A percentile compares a stretch with the other conserved stretches of the same genome.
phyloP scores from a whole-genome alignment of 352 stramenopile genomes.

The Globisporangium heterothallicum region DNA sequence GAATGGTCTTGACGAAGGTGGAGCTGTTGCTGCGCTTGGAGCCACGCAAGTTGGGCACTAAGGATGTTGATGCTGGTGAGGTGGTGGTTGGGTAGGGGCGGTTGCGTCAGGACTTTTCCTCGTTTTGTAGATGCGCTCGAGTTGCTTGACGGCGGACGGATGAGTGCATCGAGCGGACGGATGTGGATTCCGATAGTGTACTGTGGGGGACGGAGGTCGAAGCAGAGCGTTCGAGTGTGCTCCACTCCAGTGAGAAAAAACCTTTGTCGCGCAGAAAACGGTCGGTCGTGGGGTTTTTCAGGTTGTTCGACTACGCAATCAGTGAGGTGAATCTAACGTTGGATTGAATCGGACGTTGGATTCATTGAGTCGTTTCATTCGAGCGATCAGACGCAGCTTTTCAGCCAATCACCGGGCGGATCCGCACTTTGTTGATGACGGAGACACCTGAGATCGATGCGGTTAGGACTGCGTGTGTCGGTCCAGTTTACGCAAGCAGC shows the following conservation, averaged over 20 bases:
- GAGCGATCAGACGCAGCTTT: too few species aligned
- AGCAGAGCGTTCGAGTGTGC: too few species aligned
- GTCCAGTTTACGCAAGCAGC: not conserved
- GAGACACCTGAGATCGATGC: not conserved
- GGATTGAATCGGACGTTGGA: too few species aligned
- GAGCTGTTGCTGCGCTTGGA: not conserved
- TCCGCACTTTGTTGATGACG: not conserved
- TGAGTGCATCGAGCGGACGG: not conserved
- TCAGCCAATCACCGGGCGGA: not conserved
- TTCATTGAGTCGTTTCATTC: not conserved
- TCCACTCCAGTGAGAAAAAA: not conserved
- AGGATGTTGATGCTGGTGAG: too few species aligned
- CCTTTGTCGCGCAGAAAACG: not conserved
- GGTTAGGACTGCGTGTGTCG: not conserved
- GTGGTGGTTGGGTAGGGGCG: too few species aligned
- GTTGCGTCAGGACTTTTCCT: too few species aligned
- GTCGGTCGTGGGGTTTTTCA: not conserved
- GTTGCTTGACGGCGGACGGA: too few species aligned
- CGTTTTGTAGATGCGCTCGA: too few species aligned
- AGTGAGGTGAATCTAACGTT: not conserved
- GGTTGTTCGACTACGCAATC: not conserved
- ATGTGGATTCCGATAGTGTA: not conserved
- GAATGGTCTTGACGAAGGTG: too few species aligned
- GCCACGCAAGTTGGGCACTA: constrained; percentile 7
- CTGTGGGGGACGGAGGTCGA: not conserved